Conservation (phyloP, 768 basidiomycete species). For the Lactarius evosmus region DNA sequence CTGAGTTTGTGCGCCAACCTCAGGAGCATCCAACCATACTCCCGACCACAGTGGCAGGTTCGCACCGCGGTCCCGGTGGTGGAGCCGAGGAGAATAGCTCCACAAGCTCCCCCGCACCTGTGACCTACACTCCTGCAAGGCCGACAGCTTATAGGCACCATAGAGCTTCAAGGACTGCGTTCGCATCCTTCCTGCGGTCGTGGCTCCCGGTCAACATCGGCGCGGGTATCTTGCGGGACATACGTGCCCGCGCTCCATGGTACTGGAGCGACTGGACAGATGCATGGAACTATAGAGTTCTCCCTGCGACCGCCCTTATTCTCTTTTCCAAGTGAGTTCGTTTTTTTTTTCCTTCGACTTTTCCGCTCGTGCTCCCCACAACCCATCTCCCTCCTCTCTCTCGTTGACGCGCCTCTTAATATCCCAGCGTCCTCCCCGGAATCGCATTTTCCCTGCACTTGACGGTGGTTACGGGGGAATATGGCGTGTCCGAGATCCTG, state of each 20-base stretch:
- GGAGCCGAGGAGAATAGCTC: background rate
- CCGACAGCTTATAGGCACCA: background rate
- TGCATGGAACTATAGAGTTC: constrained; percentile 87
- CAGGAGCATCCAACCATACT: background rate
- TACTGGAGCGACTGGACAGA: constrained; percentile 88
- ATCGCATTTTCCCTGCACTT: constrained; percentile 91
- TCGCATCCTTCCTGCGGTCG: background rate
- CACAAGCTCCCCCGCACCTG: background rate
- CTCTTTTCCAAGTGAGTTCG: constrained; percentile 75
- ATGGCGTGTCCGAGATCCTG: constrained; percentile 86
- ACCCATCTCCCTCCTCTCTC: background rate
- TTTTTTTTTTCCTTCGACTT: background rate
- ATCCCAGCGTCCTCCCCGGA: constrained; percentile 71
- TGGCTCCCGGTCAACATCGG: constrained; percentile 13
- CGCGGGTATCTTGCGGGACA: constrained; percentile 43
- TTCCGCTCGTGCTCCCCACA: background rate
- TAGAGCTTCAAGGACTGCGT: background rate
- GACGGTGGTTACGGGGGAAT: constrained; percentile 86
- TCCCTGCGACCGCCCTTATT: constrained; percentile 82
- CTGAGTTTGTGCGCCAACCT: background rate
- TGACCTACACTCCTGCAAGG: background rate
- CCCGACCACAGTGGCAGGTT: background rate
- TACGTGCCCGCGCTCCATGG: constrained; percentile 69
- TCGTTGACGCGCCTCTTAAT: background rate
- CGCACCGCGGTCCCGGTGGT: background rate